Evolutionary conservation across 2,329 filamentous ascomycete species (phyloP).

Genomic region (Diaporthe sp.): DNA sequence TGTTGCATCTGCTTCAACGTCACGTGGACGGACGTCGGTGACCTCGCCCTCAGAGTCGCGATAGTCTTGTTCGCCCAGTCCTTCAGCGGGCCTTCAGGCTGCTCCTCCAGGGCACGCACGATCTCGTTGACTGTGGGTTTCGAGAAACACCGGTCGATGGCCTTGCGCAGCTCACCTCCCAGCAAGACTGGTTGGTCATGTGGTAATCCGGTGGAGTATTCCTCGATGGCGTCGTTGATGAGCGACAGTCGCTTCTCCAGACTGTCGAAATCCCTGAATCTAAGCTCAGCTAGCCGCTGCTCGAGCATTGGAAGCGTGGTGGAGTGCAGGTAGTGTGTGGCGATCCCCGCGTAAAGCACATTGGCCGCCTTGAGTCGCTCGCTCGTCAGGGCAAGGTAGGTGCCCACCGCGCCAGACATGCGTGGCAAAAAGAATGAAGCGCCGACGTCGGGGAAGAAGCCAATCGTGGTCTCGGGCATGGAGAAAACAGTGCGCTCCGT

Average conservation of each 20-base stretch:
- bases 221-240: slow-evolving; percentile 90
- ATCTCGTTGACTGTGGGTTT: slow-evolving; percentile 78
- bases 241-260: slow-evolving; percentile 74
- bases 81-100: slow-evolving; percentile 64
- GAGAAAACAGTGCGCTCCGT: slow-evolving; percentile 96
- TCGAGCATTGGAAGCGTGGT: slow-evolving; percentile 86
- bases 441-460: slow-evolving; percentile 98
- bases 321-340: slow-evolving; percentile 96
- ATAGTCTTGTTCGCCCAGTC: slow-evolving; percentile 86
- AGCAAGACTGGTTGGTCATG: slow-evolving; percentile 77
- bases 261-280: slow-evolving; percentile 83
- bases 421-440: slow-evolving; percentile 95
- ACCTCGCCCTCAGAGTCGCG: slow-evolving; percentile 80
- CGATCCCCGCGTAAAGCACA: slow-evolving; percentile 90
- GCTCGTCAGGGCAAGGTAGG: slow-evolving; percentile 93
- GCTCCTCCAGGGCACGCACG: slow-evolving; percentile 74
- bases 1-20: slow-evolving; percentile 85
- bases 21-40: slow-evolving; percentile 89
- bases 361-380: slow-evolving; percentile 86
- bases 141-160: slow-evolving; percentile 88
- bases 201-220: slow-evolving; percentile 89
- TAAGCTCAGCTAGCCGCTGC: slow-evolving; percentile 86
- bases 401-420: slow-evolving; percentile 88
- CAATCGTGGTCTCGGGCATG: slow-evolving; percentile 98
- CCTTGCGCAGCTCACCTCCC: slow-evolving; percentile 77